Base-by-base conservation (phyloP, 106 monocot genomes). In the Dioscorea dumetorum region DNA sequence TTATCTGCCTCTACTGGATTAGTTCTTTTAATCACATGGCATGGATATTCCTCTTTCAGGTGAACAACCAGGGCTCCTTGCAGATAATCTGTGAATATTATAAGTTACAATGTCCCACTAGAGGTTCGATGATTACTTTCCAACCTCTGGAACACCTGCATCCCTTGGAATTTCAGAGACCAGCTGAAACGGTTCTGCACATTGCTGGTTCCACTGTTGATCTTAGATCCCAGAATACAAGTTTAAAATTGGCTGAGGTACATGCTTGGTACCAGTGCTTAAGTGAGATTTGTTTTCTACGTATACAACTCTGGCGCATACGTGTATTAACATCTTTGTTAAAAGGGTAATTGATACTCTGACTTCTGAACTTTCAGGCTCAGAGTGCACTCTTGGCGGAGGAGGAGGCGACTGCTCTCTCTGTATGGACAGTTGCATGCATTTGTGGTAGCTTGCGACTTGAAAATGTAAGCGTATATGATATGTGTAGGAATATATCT, bases 81-180 rank as follows among this genome's bases (percentile, higher is more conserved):
- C 89, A 87, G 70, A 77, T 99, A 69, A 79, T 99, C 69, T 93
- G 85, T 65, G 76, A 87, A 72, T 99, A 90, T 69, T 99, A 93
- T 57, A 71, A 66, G 66, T 75, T 93, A 63, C 63, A 76, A 35
- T 90, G 81, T 57, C 99, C 93, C 69, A 33, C 73, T 22, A 93
- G 99, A 90, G 99, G 93, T 56, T 93, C 93, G 63, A 80, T 66
- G 8, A 69, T 93, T 70, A 79, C 68, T 64, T 99, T 99, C 69
- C 93, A 93, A 54, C 99, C 99, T 57, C 67, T 99, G 61, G 99
- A 99, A 60, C 99, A 99, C 78, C 72, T 99, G 57, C 87, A 99
- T 80, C 85, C 90, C 11, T 63, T 99, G 64, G 78, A 87, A 70
- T 93, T 85, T 78, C 83, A 90, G 57, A 76, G 99, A 23, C 93